Percentiles rank a stretch among this genome's conserved stretches.
Conservation (phyloP, 2,329 filamentous ascomycete genomes). For the Daldinia eschscholtzii region DNA sequence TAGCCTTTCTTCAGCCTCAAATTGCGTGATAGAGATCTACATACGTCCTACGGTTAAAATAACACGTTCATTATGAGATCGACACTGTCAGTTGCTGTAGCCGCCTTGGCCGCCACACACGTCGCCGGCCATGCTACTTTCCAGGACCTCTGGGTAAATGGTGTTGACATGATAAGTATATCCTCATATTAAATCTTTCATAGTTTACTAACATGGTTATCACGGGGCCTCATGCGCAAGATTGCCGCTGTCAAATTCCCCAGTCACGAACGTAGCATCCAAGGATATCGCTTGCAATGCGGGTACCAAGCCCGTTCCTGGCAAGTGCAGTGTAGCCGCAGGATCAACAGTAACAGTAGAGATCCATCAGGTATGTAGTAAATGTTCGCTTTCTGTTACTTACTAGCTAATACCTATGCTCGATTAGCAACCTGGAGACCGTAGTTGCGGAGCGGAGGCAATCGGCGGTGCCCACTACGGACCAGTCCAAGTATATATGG, state of each 20-base stretch:
- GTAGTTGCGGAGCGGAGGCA: constrained; percentile 57
- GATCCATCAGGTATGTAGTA: constrained; percentile 62
- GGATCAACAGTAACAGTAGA: constrained; percentile 66
- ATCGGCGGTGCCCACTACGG: constrained; percentile 61
- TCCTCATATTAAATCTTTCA: not conserved
- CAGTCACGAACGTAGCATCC: constrained; percentile 60
- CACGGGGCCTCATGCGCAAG: constrained; percentile 61
- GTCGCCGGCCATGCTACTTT: constrained; percentile 64
- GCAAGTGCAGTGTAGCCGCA: constrained; percentile 62
- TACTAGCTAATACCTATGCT: not conserved
- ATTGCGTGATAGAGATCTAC: constrained; percentile 24
- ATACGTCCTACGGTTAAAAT: not conserved
- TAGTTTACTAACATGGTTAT: constrained; percentile 44
- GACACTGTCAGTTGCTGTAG: constrained; percentile 48
- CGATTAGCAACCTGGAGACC: constrained; percentile 46
- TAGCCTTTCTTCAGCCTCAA: constrained; percentile 24
- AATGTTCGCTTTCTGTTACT: not conserved
- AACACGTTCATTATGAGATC: constrained; percentile 54
- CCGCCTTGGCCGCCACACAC: constrained; percentile 53
- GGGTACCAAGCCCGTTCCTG: constrained; percentile 52
- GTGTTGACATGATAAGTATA: constrained; percentile 54
- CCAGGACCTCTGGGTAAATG: constrained; percentile 65
- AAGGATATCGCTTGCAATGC: constrained; percentile 60
- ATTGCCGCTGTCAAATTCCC: constrained; percentile 63
- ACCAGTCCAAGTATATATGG: constrained; percentile 58